Conservation (phyloP, 2,329 filamentous ascomycete species). For the Chaetomium globosum region DNA sequence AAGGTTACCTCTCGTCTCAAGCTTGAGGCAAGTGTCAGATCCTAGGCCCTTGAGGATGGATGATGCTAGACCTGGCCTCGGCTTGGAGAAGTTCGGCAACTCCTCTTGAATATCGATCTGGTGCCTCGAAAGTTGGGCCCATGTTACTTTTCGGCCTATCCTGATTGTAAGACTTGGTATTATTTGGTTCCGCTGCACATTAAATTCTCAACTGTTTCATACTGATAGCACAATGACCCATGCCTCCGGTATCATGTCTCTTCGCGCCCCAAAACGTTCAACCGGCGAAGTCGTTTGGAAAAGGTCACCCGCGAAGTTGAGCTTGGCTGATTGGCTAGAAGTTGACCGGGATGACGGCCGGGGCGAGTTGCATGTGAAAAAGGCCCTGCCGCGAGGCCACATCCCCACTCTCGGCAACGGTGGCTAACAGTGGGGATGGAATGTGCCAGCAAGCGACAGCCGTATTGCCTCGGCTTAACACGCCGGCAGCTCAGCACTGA, state of each 20-base stretch:
- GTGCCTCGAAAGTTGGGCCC: background rate
- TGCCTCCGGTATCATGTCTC: background rate
- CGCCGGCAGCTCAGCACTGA: constrained; percentile 30
- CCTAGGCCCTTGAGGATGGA: constrained; percentile 9
- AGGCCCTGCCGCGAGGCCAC: constrained; percentile 10
- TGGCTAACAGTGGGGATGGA: constrained; percentile 28
- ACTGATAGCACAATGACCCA: background rate
- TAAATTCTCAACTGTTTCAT: background rate
- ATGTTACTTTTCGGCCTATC: background rate
- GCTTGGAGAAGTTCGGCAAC: background rate
- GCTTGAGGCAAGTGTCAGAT: constrained; percentile 27
- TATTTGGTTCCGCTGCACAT: too few species aligned
- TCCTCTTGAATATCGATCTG: background rate
- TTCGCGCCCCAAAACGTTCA: constrained; percentile 14
- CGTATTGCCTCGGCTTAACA: constrained; percentile 37
- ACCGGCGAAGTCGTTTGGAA: constrained; percentile 26
- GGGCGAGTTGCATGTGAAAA: constrained; percentile 35
- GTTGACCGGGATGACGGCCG: background rate
- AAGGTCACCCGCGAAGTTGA: constrained; percentile 28
- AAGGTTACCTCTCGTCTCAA: constrained; percentile 6
- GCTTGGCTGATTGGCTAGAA: constrained; percentile 9
- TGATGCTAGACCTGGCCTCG: constrained; percentile 11
- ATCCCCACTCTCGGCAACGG: constrained; percentile 32
- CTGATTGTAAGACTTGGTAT: background rate
- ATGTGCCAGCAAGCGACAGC: constrained; percentile 25